Evolutionary conservation across 108 stramenopile species (phyloP).

Genomic region (Poteriospumella lacustris): DNA sequence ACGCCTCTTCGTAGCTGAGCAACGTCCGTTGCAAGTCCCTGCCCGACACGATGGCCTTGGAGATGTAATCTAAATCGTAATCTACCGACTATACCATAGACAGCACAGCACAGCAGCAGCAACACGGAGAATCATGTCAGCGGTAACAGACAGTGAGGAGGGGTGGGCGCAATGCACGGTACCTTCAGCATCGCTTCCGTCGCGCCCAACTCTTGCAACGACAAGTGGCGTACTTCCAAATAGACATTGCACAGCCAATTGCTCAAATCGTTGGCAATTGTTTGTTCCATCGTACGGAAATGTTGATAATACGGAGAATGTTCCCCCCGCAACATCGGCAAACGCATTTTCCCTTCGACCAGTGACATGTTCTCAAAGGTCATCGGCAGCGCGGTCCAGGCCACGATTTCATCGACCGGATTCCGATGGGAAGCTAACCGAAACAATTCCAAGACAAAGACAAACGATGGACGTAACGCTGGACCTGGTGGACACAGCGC

Average conservation of each 20-base stretch:
- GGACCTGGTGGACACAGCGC: slow-evolving; percentile 39
- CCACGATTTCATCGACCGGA: slow-evolving; percentile 46
- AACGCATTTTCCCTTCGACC: slow-evolving; percentile 38
- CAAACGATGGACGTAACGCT: slow-evolving; percentile 38
- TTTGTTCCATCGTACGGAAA: slow-evolving; percentile 36
- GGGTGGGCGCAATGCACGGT: background rate
- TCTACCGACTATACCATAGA: background rate
- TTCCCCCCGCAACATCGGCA: slow-evolving; percentile 55
- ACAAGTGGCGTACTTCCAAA: slow-evolving; percentile 49
- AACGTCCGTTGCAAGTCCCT: no score
- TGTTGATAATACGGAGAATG: slow-evolving; percentile 36
- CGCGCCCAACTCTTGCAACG: slow-evolving; percentile 26
- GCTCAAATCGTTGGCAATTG: slow-evolving; percentile 36
- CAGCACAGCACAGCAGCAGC: no score
- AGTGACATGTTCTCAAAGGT: slow-evolving; percentile 25
- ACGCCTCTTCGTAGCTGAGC: no score
- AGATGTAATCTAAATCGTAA: background rate
- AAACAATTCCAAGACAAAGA: slow-evolving; percentile 53
- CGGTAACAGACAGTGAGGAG: background rate
- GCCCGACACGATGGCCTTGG: background rate
- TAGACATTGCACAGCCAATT: slow-evolving; percentile 56
- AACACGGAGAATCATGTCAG: background rate
- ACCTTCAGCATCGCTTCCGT: slow-evolving; percentile 3
- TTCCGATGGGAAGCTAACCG: slow-evolving; percentile 28
- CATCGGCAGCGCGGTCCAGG: slow-evolving; percentile 53